Base-by-base conservation (phyloP, 768 basidiomycete genomes). In the Rhodosporidiobolus odoratus region DNA sequence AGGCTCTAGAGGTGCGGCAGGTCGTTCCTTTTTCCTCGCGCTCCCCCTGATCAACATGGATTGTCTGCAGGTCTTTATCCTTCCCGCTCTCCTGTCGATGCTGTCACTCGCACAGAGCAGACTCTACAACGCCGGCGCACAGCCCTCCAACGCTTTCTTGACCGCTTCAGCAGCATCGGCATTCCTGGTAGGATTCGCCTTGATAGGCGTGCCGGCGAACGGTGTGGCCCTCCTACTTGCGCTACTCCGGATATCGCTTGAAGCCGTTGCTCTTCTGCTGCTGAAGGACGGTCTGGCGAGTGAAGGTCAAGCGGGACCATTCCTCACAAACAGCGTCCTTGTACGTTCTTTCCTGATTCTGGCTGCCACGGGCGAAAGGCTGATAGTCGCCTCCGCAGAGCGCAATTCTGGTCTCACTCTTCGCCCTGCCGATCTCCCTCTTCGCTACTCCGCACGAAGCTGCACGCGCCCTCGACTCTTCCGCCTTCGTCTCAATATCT, bases 1-100 rank as follows among this genome's bases (percentile, higher is more conserved):
- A 69, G 30, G 62, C 63, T 6, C 48, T 69, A 43, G 62, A 69
- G 50, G 68, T 69, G 52, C 58, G 68, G n/a, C n/a, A n/a, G n/a
- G n/a, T n/a, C n/a, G n/a, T 37, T 27, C 37, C 38, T 9, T n/a
- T 17, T 23, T 27, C 58, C 21, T 30, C 23, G n/a, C 17, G 7
- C 65, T 48, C 45, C 8, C 19, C 41, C 4, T 43, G 47, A 8
- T 9, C 32, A 54, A 30, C 34, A 30, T 17, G 7, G 9, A 19
- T 19, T 19, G 2, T 45, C 1, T 13, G 16, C 57, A 71, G 69
- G 37, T 66, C 54, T 71, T 62, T 21, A 45, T 56, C 47, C 25
- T 71, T 3, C 69, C 69, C 23, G 41, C 69, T 3, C 25, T 70
- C 19, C 52, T 70, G 35, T 34, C 65, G 45, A 17, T 66, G n/a